These are phyloP conservation scores for Ceratobasidium sp. DNA, from an alignment of 1,284 basidiomycete species.

Conservation along the genomic window DNA sequence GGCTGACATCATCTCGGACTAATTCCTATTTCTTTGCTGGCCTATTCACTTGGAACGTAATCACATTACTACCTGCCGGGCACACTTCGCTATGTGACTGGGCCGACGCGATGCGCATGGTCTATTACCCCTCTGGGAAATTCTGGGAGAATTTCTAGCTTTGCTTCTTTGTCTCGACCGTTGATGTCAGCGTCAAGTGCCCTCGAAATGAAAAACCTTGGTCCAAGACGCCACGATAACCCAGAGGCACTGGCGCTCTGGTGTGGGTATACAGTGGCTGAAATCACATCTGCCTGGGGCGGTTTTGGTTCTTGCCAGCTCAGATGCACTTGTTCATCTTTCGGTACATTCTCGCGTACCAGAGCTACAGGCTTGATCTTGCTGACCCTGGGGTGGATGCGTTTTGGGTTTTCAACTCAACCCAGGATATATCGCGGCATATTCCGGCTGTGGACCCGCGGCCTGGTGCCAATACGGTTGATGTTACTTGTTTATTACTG, in stretches of 20 bases:
- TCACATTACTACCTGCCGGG: background rate
- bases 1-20: conserved; percentile 45
- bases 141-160: background rate
- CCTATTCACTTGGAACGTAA: conserved; percentile 25
- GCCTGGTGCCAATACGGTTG: conserved; percentile 37
- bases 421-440: conserved; percentile 39
- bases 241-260: background rate
- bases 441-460: conserved; percentile 31
- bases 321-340: conserved; percentile 2
- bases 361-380: conserved; percentile 15
- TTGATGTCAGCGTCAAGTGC: background rate
- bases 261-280: conserved; percentile 5
- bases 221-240: conserved; percentile 7
- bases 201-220: conserved; percentile 19
- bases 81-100: background rate
- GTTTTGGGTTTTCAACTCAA: conserved; percentile 37
- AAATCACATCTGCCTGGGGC: background rate
- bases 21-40: background rate
- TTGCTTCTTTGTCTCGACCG: conserved; percentile 20
- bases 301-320: background rate
- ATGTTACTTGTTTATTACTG: conserved; percentile 36
- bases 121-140: background rate
- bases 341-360: conserved; percentile 20
- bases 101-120: background rate
- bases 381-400: conserved; percentile 42